These are phyloP conservation scores for Penicillium sp. DNA, from an alignment of 2,329 filamentous ascomycete genomes.

Conservation along the genomic window DNA sequence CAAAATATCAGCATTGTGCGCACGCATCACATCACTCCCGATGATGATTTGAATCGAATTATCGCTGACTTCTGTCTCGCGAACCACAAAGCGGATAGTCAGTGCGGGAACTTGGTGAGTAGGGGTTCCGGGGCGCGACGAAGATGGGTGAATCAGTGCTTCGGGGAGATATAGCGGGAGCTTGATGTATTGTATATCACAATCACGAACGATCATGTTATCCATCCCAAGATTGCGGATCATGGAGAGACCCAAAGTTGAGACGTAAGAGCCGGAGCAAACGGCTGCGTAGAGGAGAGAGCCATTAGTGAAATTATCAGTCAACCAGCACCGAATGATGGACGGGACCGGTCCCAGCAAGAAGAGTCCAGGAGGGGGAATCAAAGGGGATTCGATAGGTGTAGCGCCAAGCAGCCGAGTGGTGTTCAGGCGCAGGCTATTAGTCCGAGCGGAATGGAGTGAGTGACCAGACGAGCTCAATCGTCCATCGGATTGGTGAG, in stretches of 20 bases:
- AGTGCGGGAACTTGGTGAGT: slow-evolving; percentile 79
- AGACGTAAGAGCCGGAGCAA: slow-evolving; percentile 87
- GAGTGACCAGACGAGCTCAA: slow-evolving; percentile 91
- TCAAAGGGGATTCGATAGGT: slow-evolving; percentile 68
- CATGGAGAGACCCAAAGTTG: slow-evolving; percentile 73
- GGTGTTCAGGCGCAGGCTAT: slow-evolving; percentile 77
- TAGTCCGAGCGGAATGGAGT: slow-evolving; percentile 73
- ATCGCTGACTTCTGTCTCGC: slow-evolving; percentile 50
- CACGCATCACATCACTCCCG: slow-evolving; percentile 81
- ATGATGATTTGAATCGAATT: slow-evolving; percentile 78
- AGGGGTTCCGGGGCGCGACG: slow-evolving; percentile 70
- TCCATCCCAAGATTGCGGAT: slow-evolving; percentile 71
- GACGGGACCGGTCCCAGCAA: slow-evolving; percentile 85
- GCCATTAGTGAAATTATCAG: slow-evolving; percentile 83
- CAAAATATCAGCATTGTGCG: slow-evolving; percentile 84
- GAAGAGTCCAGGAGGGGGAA: slow-evolving; percentile 79
- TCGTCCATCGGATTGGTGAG: slow-evolving; percentile 92
- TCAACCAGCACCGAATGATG: slow-evolving; percentile 95
- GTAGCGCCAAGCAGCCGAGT: slow-evolving; percentile 64
- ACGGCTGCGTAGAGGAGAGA: slow-evolving; percentile 87
- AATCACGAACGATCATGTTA: slow-evolving; percentile 64
- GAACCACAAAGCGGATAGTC: slow-evolving; percentile 74
- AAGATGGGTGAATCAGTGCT: slow-evolving; percentile 72
- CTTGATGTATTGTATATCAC: slow-evolving; percentile 68
- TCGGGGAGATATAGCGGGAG: slow-evolving; percentile 87